Conservation (phyloP, 2,329 filamentous ascomycete genomes). For the Sporothrix sp. region DNA sequence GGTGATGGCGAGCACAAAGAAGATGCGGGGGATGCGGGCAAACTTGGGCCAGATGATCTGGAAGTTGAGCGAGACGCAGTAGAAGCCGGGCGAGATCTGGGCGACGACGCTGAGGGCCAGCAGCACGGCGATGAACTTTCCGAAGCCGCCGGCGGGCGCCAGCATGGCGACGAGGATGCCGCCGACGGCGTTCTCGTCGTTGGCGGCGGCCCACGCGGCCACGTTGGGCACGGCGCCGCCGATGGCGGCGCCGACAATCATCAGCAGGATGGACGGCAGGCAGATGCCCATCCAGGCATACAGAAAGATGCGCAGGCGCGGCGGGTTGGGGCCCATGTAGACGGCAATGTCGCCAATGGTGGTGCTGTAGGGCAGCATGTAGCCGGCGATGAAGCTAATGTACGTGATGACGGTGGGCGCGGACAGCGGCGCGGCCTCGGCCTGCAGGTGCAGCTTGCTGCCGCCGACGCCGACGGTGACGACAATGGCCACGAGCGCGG, state of each 20-base stretch:
- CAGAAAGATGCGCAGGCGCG: slow-evolving; percentile 31
- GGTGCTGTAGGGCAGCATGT: slow-evolving; percentile 52
- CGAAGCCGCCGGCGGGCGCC: slow-evolving; percentile 45
- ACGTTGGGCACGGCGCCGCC: slow-evolving; percentile 47
- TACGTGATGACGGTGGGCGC: slow-evolving; percentile 44
- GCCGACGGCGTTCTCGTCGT: slow-evolving; percentile 42
- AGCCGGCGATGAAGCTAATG: slow-evolving; percentile 44
- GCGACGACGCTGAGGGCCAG: slow-evolving; percentile 48
- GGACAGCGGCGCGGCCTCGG: slow-evolving; percentile 1
- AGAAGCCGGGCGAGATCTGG: slow-evolving; percentile 50
- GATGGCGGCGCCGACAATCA: slow-evolving; percentile 54
- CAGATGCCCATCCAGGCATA: slow-evolving; percentile 49
- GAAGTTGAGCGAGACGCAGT: slow-evolving; percentile 54
- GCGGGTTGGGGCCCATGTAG: slow-evolving; percentile 41
- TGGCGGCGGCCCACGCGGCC: slow-evolving; percentile 42
- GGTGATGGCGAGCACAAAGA: slow-evolving; percentile 31
- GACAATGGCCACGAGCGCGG: slow-evolving; percentile 14
- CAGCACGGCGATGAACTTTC: slow-evolving; percentile 52
- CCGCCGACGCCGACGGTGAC: slow-evolving; percentile 12
- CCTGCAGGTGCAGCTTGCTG: slow-evolving; percentile 6
- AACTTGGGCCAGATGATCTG: slow-evolving; percentile 32
- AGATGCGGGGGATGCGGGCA: slow-evolving; percentile 29
- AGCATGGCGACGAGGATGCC: slow-evolving; percentile 52
- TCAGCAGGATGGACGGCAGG: slow-evolving; percentile 46
- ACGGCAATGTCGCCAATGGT: slow-evolving; percentile 51